Percentiles rank a stretch among this genome's conserved stretches.
Evolutionary conservation across 2,329 filamentous ascomycete genomes (phyloP).

Genomic region (Lasiodiplodia sp.): DNA sequence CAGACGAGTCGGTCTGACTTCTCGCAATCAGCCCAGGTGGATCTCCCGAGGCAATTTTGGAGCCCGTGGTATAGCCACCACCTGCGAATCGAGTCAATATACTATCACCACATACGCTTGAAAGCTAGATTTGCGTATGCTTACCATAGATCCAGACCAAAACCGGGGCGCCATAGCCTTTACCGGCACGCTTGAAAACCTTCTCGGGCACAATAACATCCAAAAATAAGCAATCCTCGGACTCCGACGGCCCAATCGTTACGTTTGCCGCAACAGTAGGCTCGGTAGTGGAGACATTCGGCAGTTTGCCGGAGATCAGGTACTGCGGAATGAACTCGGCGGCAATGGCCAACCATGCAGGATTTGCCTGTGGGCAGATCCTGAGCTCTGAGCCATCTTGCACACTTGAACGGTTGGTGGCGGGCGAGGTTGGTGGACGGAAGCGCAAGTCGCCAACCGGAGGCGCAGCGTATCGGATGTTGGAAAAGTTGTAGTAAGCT

Average conservation of each 20-base stretch:
- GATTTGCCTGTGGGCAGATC: constrained; percentile 19
- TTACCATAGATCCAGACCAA: constrained; percentile 54
- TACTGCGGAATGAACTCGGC: constrained; percentile 13
- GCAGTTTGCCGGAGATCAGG: constrained; percentile 49
- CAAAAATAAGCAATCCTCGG: constrained; percentile 51
- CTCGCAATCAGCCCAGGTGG: constrained; percentile 50
- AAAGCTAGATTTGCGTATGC: constrained; percentile 37
- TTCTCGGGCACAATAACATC: constrained; percentile 49
- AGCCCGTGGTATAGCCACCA: constrained; percentile 54
- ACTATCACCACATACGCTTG: constrained; percentile 46
- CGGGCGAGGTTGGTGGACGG: constrained; percentile 55
- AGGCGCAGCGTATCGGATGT: constrained; percentile 64
- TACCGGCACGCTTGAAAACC: constrained; percentile 41
- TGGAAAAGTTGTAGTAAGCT: constrained; percentile 63
- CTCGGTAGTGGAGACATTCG: constrained; percentile 35
- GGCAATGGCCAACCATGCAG: neutral
- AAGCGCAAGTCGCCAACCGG: constrained; percentile 61
- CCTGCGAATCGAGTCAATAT: constrained; percentile 33
- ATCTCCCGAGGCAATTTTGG: constrained; percentile 46
- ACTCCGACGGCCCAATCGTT: constrained; percentile 2
- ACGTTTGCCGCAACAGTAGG: neutral
- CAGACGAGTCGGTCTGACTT: constrained; percentile 33
- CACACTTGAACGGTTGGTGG: constrained; percentile 53
- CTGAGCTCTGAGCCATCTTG: constrained; percentile 52
- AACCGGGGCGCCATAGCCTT: constrained; percentile 44